A percentile compares a stretch with the other conserved stretches of the same genome.
These are phyloP conservation scores for Russula sp. DNA, from an alignment of 768 basidiomycete species.

Conservation along the genomic window DNA sequence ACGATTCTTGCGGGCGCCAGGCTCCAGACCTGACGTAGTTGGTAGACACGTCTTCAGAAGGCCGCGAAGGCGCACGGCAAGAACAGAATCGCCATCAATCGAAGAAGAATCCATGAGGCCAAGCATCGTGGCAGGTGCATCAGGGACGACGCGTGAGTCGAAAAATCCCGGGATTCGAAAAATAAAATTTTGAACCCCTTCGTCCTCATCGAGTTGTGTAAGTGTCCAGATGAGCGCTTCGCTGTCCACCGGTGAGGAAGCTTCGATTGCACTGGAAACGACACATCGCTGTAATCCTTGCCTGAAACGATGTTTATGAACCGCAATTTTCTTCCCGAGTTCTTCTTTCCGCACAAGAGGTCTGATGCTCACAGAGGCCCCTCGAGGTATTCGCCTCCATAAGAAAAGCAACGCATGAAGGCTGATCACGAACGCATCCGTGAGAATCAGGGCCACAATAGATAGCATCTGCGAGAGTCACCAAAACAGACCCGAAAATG, in stretches of 20 bases:
- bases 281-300: not conserved
- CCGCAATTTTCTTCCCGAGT: too few species aligned
- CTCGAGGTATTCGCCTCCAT: too few species aligned
- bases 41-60: conserved; percentile 1
- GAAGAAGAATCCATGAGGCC: not conserved
- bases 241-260: not conserved
- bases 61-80: not conserved
- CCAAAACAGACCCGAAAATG: too few species aligned
- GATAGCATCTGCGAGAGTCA: too few species aligned
- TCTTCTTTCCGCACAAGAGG: too few species aligned
- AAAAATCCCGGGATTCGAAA: conserved; percentile 7
- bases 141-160: not conserved
- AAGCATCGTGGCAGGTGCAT: not conserved
- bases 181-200: conserved; percentile 3
- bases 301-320: too few species aligned
- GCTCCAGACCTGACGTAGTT: too few species aligned
- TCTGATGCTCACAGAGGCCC: too few species aligned
- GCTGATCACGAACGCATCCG: not conserved
- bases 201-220: not conserved
- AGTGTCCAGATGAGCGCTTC: conserved; percentile 6
- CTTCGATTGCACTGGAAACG: not conserved
- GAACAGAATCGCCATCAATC: not conserved
- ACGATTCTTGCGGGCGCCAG: too few species aligned
- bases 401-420: too few species aligned
- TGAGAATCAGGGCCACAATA: too few species aligned